A percentile compares a stretch with the other conserved stretches of the same genome.
Evolutionary conservation across 495 filamentous ascomycete genomes (phyloP).

Genomic region (Evernia prunastri): DNA sequence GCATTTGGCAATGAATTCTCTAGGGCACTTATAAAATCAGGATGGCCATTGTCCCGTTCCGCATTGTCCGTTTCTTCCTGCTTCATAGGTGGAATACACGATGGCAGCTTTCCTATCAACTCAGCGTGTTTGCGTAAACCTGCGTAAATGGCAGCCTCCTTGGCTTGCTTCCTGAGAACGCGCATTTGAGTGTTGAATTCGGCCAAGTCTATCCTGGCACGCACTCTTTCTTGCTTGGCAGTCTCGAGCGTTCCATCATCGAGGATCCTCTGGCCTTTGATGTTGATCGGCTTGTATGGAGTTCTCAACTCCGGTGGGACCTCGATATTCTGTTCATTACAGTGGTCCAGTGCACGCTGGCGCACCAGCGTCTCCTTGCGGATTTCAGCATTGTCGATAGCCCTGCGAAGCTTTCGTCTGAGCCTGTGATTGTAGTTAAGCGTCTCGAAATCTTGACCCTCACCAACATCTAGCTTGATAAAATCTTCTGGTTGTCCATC

Average conservation of each 20-base stretch:
- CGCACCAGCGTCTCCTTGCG: slow-evolving; percentile 27
- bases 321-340: slow-evolving; percentile 8
- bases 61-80: neutral
- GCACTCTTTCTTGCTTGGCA: slow-evolving; percentile 28
- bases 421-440: slow-evolving; percentile 29
- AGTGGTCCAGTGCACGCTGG: slow-evolving; percentile 22
- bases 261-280: slow-evolving; percentile 24
- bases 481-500: slow-evolving; percentile 20
- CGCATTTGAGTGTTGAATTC: slow-evolving; percentile 26
- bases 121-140: slow-evolving; percentile 29
- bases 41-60: neutral
- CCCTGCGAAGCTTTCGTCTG: slow-evolving; percentile 29
- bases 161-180: slow-evolving; percentile 28
- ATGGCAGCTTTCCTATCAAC: slow-evolving; percentile 22
- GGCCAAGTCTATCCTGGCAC: slow-evolving; percentile 23
- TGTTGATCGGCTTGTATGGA: slow-evolving; percentile 21
- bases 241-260: slow-evolving; percentile 27
- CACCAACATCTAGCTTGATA: slow-evolving; percentile 25
- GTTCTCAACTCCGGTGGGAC: slow-evolving; percentile 21
- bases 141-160: slow-evolving; percentile 26
- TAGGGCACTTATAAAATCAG: neutral
- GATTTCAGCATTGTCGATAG: slow-evolving; percentile 27
- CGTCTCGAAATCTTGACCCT: slow-evolving; percentile 22
- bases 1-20: neutral
- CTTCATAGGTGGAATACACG: neutral